Percentiles rank a stretch among this genome's conserved stretches.
phyloP scores from a whole-genome alignment of 371 early-diverging fungal species.

The Syncephalastrum contaminatum region DNA sequence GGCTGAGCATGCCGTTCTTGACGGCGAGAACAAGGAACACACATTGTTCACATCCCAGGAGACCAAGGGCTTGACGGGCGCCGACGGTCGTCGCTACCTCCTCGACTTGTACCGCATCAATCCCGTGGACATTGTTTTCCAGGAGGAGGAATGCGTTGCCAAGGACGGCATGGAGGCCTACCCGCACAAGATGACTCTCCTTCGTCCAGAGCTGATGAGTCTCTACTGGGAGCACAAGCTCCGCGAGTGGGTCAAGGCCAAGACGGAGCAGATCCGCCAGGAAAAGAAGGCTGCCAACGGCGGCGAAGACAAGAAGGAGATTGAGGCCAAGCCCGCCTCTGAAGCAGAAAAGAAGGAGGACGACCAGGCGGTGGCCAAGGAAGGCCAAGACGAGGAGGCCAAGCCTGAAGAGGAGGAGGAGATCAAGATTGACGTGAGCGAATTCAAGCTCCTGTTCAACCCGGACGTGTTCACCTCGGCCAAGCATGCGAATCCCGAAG shows the following conservation, averaged over 20 bases:
- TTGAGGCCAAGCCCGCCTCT: slow-evolving; percentile 15
- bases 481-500: slow-evolving; percentile 30
- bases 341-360: slow-evolving; percentile 19
- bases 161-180: slow-evolving; percentile 63
- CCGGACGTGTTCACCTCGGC: slow-evolving; percentile 77
- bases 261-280: slow-evolving; percentile 56
- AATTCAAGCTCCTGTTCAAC: slow-evolving; percentile 77
- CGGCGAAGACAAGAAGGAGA: slow-evolving; percentile 21
- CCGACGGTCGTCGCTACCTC: slow-evolving; percentile 89
- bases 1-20: slow-evolving; percentile 71
- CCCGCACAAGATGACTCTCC: slow-evolving; percentile 84
- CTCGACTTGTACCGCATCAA: slow-evolving; percentile 89
- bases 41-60: slow-evolving; percentile 82
- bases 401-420: slow-evolving; percentile 48
- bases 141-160: slow-evolving; percentile 67
- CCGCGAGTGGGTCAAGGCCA: slow-evolving; percentile 62
- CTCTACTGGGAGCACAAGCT: slow-evolving; percentile 82
- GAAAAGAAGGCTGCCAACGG: slow-evolving; percentile 53
- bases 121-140: slow-evolving; percentile 89
- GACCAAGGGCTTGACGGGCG: slow-evolving; percentile 89
- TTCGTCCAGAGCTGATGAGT: slow-evolving; percentile 88
- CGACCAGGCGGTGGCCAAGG: slow-evolving; percentile 32
- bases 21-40: slow-evolving; percentile 62
- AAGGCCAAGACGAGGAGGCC: slow-evolving; percentile 35
- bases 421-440: slow-evolving; percentile 53